Evolutionary conservation across 2,329 filamentous ascomycete genomes (phyloP).

Genomic region (Xylaria polymorpha): DNA sequence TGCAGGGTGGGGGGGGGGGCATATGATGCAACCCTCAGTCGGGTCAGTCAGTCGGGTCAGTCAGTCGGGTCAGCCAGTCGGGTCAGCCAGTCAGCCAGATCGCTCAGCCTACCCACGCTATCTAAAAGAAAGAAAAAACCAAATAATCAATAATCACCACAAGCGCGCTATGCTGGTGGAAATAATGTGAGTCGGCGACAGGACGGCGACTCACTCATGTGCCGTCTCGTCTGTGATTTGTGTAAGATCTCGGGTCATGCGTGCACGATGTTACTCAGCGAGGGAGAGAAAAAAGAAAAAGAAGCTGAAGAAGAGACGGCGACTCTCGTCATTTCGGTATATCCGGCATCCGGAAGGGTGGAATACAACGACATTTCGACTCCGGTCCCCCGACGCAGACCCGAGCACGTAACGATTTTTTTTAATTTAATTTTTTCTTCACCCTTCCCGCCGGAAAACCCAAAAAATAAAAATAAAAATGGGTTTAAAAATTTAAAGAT

Average conservation of each 20-base stretch:
- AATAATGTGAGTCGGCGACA: no score
- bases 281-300: no score
- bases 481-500: no score
- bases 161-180: constrained; percentile 29
- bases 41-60: background rate
- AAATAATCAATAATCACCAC: background rate
- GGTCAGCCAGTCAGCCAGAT: background rate
- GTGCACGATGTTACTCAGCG: constrained; percentile 2
- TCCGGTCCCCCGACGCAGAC: background rate
- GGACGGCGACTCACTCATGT: background rate
- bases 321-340: constrained; percentile 4
- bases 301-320: background rate
- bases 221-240: background rate
- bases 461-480: background rate
- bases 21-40: constrained; percentile 14
- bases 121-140: constrained; percentile 3
- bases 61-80: no score
- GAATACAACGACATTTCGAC: background rate
- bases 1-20: constrained; percentile 4
- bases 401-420: constrained; percentile 1
- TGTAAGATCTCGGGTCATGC: background rate
- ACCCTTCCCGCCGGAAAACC: constrained; percentile 20
- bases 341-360: constrained; percentile 15
- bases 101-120: constrained; percentile 8
- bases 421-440: background rate